phyloP scores from a whole-genome alignment of 2,329 filamentous ascomycete genomes.

The Lomentospora prolificans region DNA sequence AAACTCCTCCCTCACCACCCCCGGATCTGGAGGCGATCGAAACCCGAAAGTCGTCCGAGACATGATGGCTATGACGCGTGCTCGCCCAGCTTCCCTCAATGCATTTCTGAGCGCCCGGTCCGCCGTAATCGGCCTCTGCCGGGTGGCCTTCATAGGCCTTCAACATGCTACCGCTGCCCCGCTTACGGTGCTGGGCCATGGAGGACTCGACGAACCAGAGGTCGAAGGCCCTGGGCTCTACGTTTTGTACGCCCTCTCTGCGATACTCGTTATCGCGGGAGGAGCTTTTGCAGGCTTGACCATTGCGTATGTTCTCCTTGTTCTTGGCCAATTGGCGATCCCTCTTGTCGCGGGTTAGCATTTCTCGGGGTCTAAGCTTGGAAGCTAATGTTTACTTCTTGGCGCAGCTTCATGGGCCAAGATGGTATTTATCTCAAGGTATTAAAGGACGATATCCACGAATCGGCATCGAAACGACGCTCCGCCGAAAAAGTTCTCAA shows the following conservation, averaged over 20 bases:
- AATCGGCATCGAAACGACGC: conserved; percentile 60
- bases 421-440: conserved; percentile 98
- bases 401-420: conserved; percentile 49
- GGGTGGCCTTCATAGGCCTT: conserved; percentile 38
- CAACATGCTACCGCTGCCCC: conserved; percentile 40
- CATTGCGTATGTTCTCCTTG: conserved; percentile 53
- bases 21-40: too few species aligned
- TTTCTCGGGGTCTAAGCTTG: neutral
- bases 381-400: neutral
- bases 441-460: conserved; percentile 74
- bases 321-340: neutral
- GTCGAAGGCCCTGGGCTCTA: conserved; percentile 58
- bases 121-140: conserved; percentile 40
- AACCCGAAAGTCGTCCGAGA: too few species aligned
- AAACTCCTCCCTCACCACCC: too few species aligned
- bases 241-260: conserved; percentile 71
- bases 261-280: conserved; percentile 73
- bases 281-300: conserved; percentile 93
- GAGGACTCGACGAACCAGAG: conserved; percentile 32
- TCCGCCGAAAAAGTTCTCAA: conserved; percentile 75
- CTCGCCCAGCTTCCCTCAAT: neutral
- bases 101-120: conserved; percentile 28
- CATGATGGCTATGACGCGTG: conserved; percentile 4
- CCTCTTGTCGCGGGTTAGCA: neutral
- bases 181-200: conserved; percentile 23